A percentile compares a stretch with the other conserved stretches of the same genome.
phyloP scores from a whole-genome alignment of 805 yeast species.

The Metschnikowia lochheadii region DNA sequence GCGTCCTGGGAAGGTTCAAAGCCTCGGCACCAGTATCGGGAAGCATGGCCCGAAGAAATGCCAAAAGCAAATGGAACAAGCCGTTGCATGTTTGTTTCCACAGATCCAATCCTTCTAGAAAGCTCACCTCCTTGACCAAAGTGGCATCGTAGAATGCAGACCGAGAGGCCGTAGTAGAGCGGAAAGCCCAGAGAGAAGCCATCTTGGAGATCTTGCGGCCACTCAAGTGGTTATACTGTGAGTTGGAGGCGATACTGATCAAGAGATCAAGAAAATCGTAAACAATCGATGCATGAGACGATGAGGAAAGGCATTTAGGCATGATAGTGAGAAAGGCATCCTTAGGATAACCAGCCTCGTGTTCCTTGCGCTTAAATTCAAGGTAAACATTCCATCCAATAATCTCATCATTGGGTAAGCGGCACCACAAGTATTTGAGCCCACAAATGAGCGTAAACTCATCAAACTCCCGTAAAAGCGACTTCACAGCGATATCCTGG shows the following conservation, averaged over 20 bases:
- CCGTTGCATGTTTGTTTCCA: slow-evolving; percentile 87
- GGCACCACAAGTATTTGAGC: slow-evolving; percentile 80
- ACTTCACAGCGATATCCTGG: slow-evolving; percentile 35
- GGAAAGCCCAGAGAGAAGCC: slow-evolving; percentile 88
- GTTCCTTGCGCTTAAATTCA: slow-evolving; percentile 62
- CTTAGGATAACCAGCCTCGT: slow-evolving; percentile 60
- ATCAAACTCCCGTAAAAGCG: slow-evolving; percentile 49
- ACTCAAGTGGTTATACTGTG: slow-evolving; percentile 71
- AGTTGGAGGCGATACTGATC: slow-evolving; percentile 72
- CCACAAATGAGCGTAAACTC: slow-evolving; percentile 70
- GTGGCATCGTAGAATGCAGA: slow-evolving; percentile 39
- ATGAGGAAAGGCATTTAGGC: slow-evolving; percentile 79
- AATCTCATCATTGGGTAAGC: slow-evolving; percentile 73
- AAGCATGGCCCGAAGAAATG: slow-evolving; percentile 76
- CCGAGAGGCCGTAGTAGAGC: slow-evolving; percentile 15
- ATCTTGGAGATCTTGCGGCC: slow-evolving; percentile 77
- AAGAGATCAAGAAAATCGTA: slow-evolving; percentile 82
- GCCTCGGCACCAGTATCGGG: slow-evolving; percentile 60
- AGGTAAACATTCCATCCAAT: slow-evolving; percentile 85
- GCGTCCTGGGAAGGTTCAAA: slow-evolving; percentile 57
- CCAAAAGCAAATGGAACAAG: slow-evolving; percentile 69
- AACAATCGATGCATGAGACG: slow-evolving; percentile 85
- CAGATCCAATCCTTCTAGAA: slow-evolving; percentile 65
- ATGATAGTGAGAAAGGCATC: slow-evolving; percentile 74
- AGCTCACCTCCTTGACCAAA: slow-evolving; percentile 31